Evolutionary conservation across 1,284 basidiomycete species (phyloP), one percentile per base, ranked within the genome.

Genomic region (Ceratobasidium sp.): DNA sequence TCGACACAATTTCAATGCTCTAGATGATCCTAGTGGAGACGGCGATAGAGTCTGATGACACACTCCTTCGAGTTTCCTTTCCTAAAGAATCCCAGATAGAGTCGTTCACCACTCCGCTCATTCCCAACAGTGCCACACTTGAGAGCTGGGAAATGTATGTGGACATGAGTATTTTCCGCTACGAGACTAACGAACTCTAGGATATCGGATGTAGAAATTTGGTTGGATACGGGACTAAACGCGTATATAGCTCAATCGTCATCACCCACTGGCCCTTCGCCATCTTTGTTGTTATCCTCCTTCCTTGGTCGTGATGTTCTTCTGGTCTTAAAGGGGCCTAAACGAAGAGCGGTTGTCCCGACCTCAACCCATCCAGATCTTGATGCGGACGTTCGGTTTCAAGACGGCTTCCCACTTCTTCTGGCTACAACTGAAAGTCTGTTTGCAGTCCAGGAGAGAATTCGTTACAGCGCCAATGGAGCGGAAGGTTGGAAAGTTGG

Each of bases 391-490:
- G 80, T 86, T 4, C 80, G 84, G 72, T 92, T 87, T 79, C 91
- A 92, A 78, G 91, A 93, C 76, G 88, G 85, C 62, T 92, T 87
- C 77, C 91, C 91, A 0, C 77, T 92, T 64, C 80, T 91, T 41
- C 76, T 92, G 10, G 81, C 89, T 21, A 89, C 88, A 41, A 85
- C 87, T 77, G 91, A 92, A 80, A 90, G 86, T 75, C 81, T 88
- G 71, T 76, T 59, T 10, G 83, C 81, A 26, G 78, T 89, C 32
- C 84, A 88, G 73, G 55, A 64, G 4, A 70, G 71, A 34, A 41
- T 73, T 18, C 26, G 41, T 16, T 32, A 57, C 21, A 69, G 79
- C 79, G 73, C 82, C 83, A 50, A 79, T 86, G 65, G 80, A 82
- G 74, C 77, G 77, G 55, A 82, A 85, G 77, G 84, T 89, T 50